Evolutionary conservation across 208 protist species (phyloP).

Genomic region (Wallacemonas sp.): DNA sequence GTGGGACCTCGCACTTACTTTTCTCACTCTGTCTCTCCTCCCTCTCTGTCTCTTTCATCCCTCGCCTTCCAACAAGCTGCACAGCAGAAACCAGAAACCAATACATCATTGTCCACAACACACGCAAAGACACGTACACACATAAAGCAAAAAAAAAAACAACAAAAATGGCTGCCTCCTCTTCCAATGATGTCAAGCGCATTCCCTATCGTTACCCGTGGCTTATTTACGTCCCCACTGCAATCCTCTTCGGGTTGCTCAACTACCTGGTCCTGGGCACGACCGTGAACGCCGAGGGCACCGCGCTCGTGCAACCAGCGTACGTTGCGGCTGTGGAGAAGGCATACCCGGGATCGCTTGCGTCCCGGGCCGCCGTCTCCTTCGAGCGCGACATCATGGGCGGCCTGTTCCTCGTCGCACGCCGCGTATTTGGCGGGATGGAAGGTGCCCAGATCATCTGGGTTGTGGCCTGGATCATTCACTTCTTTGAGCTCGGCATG

Average conservation of each 20-base stretch:
- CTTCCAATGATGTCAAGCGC: neutral
- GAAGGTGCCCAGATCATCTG: slow-evolving; percentile 37
- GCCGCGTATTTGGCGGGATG: slow-evolving; percentile 32
- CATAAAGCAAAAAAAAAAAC: slow-evolving; percentile 4
- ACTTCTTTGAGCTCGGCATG: slow-evolving; percentile 56
- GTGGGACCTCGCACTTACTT: neutral
- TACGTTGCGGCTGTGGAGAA: slow-evolving; percentile 16
- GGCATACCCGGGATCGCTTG: neutral
- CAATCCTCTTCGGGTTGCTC: slow-evolving; percentile 48
- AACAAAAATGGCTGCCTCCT: neutral
- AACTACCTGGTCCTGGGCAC: slow-evolving; percentile 56
- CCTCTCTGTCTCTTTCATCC: neutral
- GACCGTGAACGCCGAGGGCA: slow-evolving; percentile 31
- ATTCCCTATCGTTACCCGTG: slow-evolving; percentile 37
- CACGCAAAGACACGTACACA: neutral
- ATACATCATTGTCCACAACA: no score
- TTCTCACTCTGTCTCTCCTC: neutral
- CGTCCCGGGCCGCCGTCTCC: slow-evolving; percentile 16
- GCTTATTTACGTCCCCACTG: slow-evolving; percentile 33
- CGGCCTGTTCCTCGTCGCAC: slow-evolving; percentile 31
- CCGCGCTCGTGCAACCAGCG: slow-evolving; percentile 28
- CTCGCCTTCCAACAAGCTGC: no score
- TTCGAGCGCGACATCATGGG: slow-evolving; percentile 57
- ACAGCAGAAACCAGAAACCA: slow-evolving; percentile 3
- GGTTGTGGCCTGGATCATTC: slow-evolving; percentile 43